These are phyloP conservation scores for Mucor circinelloides DNA, from an alignment of 371 early-diverging fungal species.

Conservation along the genomic window DNA sequence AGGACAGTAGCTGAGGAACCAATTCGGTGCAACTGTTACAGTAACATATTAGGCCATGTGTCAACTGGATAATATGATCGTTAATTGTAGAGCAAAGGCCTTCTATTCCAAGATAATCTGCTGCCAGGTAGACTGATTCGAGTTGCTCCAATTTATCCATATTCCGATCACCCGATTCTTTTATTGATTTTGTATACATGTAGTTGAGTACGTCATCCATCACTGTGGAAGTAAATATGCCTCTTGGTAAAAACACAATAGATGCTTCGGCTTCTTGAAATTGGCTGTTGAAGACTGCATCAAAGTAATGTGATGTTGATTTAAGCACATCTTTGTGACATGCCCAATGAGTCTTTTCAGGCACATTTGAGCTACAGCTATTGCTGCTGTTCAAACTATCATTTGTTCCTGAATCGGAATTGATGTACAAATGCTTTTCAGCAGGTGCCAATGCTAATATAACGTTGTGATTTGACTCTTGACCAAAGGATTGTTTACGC, in stretches of 20 bases:
- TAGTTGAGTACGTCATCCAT: conserved; percentile 33
- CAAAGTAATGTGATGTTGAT: conserved; percentile 39
- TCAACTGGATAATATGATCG: conserved; percentile 17
- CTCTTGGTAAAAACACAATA: conserved; percentile 35
- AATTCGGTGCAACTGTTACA: conserved; percentile 26
- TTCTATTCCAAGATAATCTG: conserved; percentile 41
- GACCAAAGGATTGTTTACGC: conserved; percentile 3
- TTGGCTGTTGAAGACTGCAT: conserved; percentile 39
- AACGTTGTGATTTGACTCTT: conserved; percentile 24
- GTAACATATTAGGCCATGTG: conserved; percentile 31
- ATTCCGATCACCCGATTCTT: conserved; percentile 19
- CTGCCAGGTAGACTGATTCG: conserved; percentile 31
- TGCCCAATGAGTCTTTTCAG: conserved; percentile 31
- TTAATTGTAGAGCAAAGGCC: conserved; percentile 19
- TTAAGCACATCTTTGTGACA: conserved; percentile 42
- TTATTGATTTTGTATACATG: conserved; percentile 34
- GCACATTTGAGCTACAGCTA: conserved; percentile 4
- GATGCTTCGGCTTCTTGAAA: conserved; percentile 44
- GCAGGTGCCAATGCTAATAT: conserved; percentile 30
- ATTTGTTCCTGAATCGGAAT: background rate
- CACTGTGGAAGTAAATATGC: conserved; percentile 32
- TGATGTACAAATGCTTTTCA: background rate
- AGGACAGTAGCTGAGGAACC: conserved; percentile 25
- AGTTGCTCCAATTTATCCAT: conserved; percentile 13
- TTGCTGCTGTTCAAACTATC: background rate